Percentiles rank a stretch among this genome's conserved stretches.
Evolutionary conservation across 805 yeast species (phyloP).

Genomic region (Torulaspora franciscae): DNA sequence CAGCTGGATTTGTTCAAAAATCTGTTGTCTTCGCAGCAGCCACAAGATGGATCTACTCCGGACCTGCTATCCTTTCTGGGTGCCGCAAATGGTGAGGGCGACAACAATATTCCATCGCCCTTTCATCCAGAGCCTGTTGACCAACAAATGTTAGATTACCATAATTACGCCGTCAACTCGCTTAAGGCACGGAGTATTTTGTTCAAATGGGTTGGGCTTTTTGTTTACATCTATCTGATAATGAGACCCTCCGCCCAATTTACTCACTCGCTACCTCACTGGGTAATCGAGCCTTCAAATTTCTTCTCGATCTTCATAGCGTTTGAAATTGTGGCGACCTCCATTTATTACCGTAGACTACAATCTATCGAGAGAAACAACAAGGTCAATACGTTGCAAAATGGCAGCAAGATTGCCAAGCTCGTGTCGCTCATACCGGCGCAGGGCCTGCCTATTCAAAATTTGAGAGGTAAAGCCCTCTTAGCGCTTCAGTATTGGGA

Average conservation of each 20-base stretch:
- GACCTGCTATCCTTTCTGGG: constrained; percentile 12
- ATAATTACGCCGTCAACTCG: constrained; percentile 28
- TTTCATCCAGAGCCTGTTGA: constrained; percentile 21
- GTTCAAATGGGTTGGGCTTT: constrained; percentile 32
- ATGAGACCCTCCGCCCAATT: constrained; percentile 13
- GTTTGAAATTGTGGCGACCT: constrained; percentile 34
- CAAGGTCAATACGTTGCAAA: constrained; percentile 27
- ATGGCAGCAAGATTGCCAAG: constrained; percentile 29
- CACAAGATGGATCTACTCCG: constrained; percentile 8
- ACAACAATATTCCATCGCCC: constrained; percentile 8
- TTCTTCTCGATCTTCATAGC: constrained; percentile 35
- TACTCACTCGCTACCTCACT: constrained; percentile 1
- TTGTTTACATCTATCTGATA: constrained; percentile 32
- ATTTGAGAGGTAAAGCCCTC: constrained; percentile 28
- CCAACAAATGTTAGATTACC: constrained; percentile 26
- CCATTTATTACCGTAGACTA: constrained; percentile 31
- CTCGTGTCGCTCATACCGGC: constrained; percentile 34
- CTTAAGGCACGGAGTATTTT: constrained; percentile 31
- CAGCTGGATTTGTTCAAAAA: constrained; percentile 30
- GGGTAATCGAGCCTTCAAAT: constrained; percentile 26
- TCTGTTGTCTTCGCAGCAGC: constrained; percentile 24
- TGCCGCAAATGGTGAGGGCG: constrained; percentile 8
- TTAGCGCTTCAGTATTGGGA: constrained; percentile 32
- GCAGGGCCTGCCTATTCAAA: constrained; percentile 31
- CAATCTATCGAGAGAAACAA: constrained; percentile 26